Percentiles rank a stretch among this genome's conserved stretches.
These are phyloP conservation scores for Chondrus crispus DNA, from an alignment of 23 red algal genomes.

Conservation along the genomic window DNA sequence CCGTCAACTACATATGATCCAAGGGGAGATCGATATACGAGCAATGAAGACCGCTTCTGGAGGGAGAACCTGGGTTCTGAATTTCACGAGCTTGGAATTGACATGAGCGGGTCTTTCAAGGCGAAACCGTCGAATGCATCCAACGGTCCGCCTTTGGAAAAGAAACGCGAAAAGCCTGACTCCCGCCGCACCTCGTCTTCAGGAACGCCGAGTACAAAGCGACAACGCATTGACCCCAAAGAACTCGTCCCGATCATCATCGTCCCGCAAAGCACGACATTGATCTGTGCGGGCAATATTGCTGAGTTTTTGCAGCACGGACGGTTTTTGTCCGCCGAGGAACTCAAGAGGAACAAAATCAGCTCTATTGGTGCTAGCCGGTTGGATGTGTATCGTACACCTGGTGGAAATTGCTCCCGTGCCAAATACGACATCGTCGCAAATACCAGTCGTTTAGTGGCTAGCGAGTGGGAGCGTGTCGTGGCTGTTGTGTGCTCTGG, in stretches of 20 bases:
- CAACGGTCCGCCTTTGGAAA: not conserved
- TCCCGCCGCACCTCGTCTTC: not conserved
- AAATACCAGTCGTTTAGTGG: slow-evolving; percentile 56
- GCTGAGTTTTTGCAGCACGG: slow-evolving; percentile 65
- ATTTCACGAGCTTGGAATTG: slow-evolving; percentile 86
- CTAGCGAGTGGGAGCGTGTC: slow-evolving; percentile 86
- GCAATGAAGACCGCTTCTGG: slow-evolving; percentile 75
- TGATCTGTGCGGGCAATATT: slow-evolving; percentile 72
- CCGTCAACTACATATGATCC: slow-evolving; percentile 48
- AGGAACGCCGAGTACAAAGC: not conserved
- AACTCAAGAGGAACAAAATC: slow-evolving; percentile 43
- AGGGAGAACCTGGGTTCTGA: slow-evolving; percentile 88
- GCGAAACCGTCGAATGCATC: not conserved
- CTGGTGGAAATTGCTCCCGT: slow-evolving; percentile 41
- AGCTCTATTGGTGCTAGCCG: not conserved
- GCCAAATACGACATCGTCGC: slow-evolving; percentile 75
- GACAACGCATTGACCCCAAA: not conserved
- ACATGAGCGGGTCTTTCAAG: slow-evolving; percentile 80
- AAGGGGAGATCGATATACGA: slow-evolving; percentile 80
- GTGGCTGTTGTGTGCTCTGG: slow-evolving; percentile 77
- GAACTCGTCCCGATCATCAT: slow-evolving; percentile 75
- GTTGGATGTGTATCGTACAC: slow-evolving; percentile 26
- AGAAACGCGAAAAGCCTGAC: not conserved
- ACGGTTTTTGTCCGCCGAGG: slow-evolving; percentile 48
- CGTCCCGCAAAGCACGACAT: slow-evolving; percentile 57